Evolutionary conservation across 768 basidiomycete genomes (phyloP), one percentile per base, ranked within the genome.

Genomic region (Leccinum subtestaceum): DNA sequence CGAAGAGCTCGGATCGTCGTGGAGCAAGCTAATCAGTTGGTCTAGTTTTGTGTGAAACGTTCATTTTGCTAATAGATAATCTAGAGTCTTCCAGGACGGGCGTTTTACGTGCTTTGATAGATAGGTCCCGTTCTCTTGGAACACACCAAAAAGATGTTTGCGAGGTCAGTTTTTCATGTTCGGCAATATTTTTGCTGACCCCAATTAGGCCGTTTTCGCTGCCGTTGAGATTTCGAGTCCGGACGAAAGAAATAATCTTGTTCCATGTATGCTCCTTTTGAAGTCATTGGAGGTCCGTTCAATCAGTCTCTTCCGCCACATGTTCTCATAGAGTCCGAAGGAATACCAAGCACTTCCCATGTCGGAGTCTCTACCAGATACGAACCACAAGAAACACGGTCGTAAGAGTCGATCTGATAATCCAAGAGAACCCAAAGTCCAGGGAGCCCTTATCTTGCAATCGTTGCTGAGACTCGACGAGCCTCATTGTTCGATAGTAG

Each of bases 361-460:
- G 17, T 31, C 57, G 10, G 65, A 67, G 34, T 31, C 57, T n/a
- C 54, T 58, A 17, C 34, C 57, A 51, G 55, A 63, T 19, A 47
- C 32, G 66, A 51, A 56, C 59, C 48, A 52, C 60, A 52, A 57
- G 58, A 61, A 56, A 55, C 56, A 52, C 40, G 66, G 27, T 51
- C 58, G 38, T 53, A 62, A 60, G 63, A 55, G 45, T 47, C 56
- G 64, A 63, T 54, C 59, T 15, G 64, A 65, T 55, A 75, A 77
- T 56, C 75, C 77, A 1, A 67, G 84, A 45, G 87, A 86, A 67
- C 85, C 88, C 7, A 90, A 84, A 65, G 82, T 88, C 12, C 93
- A 94, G 69, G 96, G 96, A 1, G 89, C 91, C 3, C 73, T 98
- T 17, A 74, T 99, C 12, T 73, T 98, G 2, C 95, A 98, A 72